These are phyloP conservation scores for Sechiopsis laciniata DNA, from an alignment of 306 rosid genomes.

Conservation along the genomic window DNA sequence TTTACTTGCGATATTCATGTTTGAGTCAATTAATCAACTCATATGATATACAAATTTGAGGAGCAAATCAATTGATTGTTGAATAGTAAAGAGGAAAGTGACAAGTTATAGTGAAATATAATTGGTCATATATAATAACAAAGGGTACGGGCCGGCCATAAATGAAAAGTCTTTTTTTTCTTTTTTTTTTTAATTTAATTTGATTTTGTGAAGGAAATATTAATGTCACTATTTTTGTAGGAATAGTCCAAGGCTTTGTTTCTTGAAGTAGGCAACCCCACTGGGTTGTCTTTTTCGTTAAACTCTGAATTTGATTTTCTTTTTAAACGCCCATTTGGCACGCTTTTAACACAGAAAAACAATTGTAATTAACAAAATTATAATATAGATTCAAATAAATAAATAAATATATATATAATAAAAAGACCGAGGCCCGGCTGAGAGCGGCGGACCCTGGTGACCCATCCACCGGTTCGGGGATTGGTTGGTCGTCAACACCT, in stretches of 20 bases:
- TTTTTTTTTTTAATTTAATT: not conserved
- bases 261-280: not conserved
- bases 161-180: not conserved
- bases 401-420: too few species aligned
- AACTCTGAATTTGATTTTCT: not conserved
- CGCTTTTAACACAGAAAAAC: not conserved
- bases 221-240: not conserved
- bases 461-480: not conserved
- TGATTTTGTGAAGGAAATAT: not conserved
- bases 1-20: not conserved
- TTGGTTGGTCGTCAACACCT: not conserved
- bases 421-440: too few species aligned
- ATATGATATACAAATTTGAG: not conserved
- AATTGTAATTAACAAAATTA: too few species aligned
- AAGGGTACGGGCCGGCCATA: not conserved
- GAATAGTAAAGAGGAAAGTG: not conserved
- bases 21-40: not conserved
- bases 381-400: not conserved
- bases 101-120: not conserved
- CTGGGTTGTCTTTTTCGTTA: slow-evolving; percentile 5
- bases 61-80: not conserved
- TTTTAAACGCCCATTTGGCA: slow-evolving; percentile 11
- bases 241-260: slow-evolving; percentile 5
- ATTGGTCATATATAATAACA: too few species aligned
- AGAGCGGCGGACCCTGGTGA: slow-evolving; percentile 6